Evolutionary conservation across 768 basidiomycete species (phyloP), one percentile per base, ranked within the genome.

Genomic region (Lactarius hatsudake): DNA sequence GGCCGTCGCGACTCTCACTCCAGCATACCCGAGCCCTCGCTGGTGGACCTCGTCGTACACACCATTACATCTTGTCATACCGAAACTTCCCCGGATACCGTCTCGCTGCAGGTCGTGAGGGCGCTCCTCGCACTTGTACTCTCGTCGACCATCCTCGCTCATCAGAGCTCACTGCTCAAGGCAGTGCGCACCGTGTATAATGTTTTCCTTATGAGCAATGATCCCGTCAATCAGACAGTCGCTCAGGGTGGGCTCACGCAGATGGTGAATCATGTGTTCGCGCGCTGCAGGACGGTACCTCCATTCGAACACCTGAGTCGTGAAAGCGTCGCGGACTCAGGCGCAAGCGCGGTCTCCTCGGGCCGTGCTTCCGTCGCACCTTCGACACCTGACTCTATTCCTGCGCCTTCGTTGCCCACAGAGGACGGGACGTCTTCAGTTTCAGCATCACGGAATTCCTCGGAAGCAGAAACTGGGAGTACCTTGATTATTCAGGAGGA

Each of bases 161-260:
- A 99, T 77, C 97, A 98, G 75, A 97, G 95, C 5, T 91, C 94
- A 13, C 82, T 99, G 54, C 84, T 99, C 71, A 98, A 98, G 76
- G 94, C 95, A 34, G 93, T 99, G 38, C 86, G 97, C 57, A 98
- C 97, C 23, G 97, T 99, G 4, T 99, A 98, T 80, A 98, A 99
- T 75, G 89, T 99, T 66, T 99, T 98, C 76, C 82, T 99, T 32
- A 82, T 98, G 66, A 95, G 93, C 72, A 83, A 84, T 26, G 94
- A 96, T 73, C 84, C 90, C 5, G 91, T 95, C 59, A 98, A 96
- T 71, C 97, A 98, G 78, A 96, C 93, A 81, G 96, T 99, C 43
- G 97, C 97, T 20, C 97, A 99, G 77, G 97, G 96, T 23, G 94
- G 96, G 20, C 84, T 99, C 20, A 95, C 94, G 0, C 97, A 99